Evolutionary conservation across 2,329 filamentous ascomycete genomes (phyloP).

Genomic region (Aspergillus felis): DNA sequence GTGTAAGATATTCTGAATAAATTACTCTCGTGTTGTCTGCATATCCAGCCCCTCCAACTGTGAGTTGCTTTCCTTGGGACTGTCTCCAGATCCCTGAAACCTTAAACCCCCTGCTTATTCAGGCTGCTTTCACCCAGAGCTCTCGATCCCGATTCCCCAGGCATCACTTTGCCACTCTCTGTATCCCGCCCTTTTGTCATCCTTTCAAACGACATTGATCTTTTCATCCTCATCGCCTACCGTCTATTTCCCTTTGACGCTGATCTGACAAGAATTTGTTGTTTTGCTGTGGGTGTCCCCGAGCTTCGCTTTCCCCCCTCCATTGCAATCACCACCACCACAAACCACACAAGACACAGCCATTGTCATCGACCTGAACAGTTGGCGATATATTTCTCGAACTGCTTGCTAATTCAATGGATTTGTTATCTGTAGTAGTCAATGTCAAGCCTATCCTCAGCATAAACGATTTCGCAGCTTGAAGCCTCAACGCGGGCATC

Average conservation of each 20-base stretch:
- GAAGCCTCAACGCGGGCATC: not conserved
- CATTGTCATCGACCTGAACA: not conserved
- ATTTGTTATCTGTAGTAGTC: conserved; percentile 2
- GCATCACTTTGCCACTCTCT: conserved; percentile 17
- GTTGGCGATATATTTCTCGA: not conserved
- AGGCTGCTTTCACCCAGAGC: conserved; percentile 9
- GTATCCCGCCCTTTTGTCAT: not conserved
- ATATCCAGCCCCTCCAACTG: not conserved
- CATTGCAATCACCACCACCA: not conserved
- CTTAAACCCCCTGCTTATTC: conserved; percentile 15
- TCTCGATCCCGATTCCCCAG: conserved; percentile 6
- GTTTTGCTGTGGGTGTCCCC: not conserved
- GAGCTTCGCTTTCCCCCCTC: not conserved
- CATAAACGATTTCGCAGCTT: not conserved
- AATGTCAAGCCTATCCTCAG: conserved; percentile 8
- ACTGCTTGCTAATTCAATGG: conserved; percentile 1
- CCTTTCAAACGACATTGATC: not conserved
- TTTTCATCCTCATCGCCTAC: conserved; percentile 1
- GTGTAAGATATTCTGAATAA: not conserved
- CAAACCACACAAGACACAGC: not conserved
- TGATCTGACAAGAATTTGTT: not conserved
- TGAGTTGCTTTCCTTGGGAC: conserved; percentile 7
- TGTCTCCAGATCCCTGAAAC: conserved; percentile 11
- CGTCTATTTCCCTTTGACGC: not conserved
- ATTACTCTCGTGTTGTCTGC: not conserved